These are phyloP conservation scores for Quercus wislizeni DNA, from an alignment of 306 rosid genomes.

Conservation along the genomic window DNA sequence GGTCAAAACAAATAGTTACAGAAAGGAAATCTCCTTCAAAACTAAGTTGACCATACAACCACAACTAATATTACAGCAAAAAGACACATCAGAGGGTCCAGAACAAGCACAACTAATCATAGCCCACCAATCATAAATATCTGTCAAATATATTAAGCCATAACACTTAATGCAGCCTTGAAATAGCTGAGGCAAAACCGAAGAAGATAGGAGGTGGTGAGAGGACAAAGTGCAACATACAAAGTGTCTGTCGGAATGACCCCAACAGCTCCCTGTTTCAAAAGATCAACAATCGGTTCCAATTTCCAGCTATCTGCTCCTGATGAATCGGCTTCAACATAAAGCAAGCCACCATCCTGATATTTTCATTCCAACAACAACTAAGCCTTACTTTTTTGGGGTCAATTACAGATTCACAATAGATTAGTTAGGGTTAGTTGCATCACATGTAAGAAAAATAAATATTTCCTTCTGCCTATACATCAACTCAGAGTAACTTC, in stretches of 20 bases:
- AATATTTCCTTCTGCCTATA: not conserved
- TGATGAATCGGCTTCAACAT: conserved; percentile 67
- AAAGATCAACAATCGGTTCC: conserved; percentile 59
- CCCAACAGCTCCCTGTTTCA: conserved; percentile 89
- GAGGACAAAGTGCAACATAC: conserved; percentile 32
- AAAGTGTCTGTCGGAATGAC: conserved; percentile 89
- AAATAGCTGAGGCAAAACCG: not conserved
- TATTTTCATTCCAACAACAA: not conserved
- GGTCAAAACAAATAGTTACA: not conserved
- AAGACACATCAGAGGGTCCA: not conserved
- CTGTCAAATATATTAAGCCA: not conserved
- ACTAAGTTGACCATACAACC: not conserved
- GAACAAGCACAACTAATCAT: not conserved
- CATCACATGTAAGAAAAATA: not conserved
- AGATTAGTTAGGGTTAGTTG: too few relatives aligned
- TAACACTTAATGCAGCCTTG: not conserved
- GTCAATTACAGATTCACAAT: too few relatives aligned
- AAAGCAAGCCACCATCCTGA: conserved; percentile 75
- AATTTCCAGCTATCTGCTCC: conserved; percentile 81
- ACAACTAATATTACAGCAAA: not conserved
- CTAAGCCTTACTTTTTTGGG: too few relatives aligned
- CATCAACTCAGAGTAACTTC: not conserved
- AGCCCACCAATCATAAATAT: not conserved
- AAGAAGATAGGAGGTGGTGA: not conserved
- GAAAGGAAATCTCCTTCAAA: not conserved